Evolutionary conservation across 805 yeast species (phyloP).

Genomic region (Metschnikowia shivogae): DNA sequence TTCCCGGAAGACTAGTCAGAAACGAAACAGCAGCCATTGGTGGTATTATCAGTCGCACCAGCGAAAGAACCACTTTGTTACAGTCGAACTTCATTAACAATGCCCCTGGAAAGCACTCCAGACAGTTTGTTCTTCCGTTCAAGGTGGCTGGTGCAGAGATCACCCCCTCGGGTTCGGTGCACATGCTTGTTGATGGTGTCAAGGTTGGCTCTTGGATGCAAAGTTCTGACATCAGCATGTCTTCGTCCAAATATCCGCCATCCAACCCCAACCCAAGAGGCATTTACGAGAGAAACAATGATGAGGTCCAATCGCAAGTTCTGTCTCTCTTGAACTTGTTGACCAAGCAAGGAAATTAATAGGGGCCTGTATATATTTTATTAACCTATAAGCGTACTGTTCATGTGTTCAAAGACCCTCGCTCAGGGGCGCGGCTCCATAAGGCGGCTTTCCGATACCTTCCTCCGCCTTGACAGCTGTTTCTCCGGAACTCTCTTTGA

Average conservation of each 20-base stretch:
- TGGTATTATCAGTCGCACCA: constrained; percentile 43
- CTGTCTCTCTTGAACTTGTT: constrained; percentile 19
- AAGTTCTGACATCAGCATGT: constrained; percentile 19
- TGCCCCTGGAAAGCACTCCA: constrained; percentile 37
- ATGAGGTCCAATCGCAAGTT: constrained; percentile 17
- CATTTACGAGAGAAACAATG: constrained; percentile 31
- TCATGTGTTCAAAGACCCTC: neutral
- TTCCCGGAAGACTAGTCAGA: constrained; percentile 64
- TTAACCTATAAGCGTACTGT: neutral
- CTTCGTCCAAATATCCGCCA: constrained; percentile 26
- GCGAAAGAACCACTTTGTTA: constrained; percentile 30
- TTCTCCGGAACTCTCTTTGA: constrained; percentile 10
- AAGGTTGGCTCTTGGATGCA: constrained; percentile 40
- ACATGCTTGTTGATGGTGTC: constrained; percentile 37
- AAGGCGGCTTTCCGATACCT: neutral
- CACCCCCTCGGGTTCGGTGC: constrained; percentile 36
- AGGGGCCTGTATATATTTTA: constrained; percentile 5
- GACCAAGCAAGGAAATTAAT: constrained; percentile 14
- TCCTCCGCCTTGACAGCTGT: neutral
- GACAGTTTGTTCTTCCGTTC: constrained; percentile 44
- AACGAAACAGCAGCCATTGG: constrained; percentile 53
- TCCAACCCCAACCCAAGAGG: constrained; percentile 30
- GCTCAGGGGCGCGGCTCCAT: neutral
- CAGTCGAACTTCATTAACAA: constrained; percentile 32
- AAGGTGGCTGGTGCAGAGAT: constrained; percentile 36